Evolutionary conservation across 441 rosid genomes (phyloP), one percentile per base, ranked within the genome.

Genomic region (Corymbia calophylla): DNA sequence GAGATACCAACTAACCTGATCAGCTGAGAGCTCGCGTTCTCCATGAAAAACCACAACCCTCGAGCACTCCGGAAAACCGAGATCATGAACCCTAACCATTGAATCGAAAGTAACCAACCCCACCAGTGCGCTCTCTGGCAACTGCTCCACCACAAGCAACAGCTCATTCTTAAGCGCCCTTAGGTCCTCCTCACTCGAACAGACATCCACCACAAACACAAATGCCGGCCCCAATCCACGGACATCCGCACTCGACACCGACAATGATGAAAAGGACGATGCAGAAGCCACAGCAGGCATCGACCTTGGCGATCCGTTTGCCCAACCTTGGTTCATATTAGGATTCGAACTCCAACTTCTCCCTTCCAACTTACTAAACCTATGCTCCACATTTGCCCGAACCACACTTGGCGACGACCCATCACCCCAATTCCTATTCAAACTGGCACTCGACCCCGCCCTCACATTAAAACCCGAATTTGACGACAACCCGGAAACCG

Each of bases 71-170:
- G 93, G 90, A 89, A 95, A 96, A 17, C 96, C 97, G 85, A 97
- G 92, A 93, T 97, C 99, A 92, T 95, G 94, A 90, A 97, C 95
- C 93, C 96, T 93, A 90, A 97, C 98, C 98, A 96, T 97, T 1
- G 98, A 94, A 94, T 96, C 98, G 73, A 96, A 97, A 29, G 95
- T 93, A 82, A 97, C 90, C 94, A 97, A 92, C 21, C 94, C 97
- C 77, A 96, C 97, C 92, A 95, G 88, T 1, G 97, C 94, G 87
- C 92, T 93, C 89, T 96, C 99, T 1, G 99, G 98, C 93, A 97
- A 92, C 93, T 94, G 96, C 89, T 97, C 98, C 62, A 97, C 90
- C 86, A 95, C 96, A 21, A 94, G 93, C 93, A 96, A 53, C 92
- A 97, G 35, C 95, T 97, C 98, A 47, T 92, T 94, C 93, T 95